Conservation (phyloP, 805 yeast genomes). For the Candida insectorum region DNA sequence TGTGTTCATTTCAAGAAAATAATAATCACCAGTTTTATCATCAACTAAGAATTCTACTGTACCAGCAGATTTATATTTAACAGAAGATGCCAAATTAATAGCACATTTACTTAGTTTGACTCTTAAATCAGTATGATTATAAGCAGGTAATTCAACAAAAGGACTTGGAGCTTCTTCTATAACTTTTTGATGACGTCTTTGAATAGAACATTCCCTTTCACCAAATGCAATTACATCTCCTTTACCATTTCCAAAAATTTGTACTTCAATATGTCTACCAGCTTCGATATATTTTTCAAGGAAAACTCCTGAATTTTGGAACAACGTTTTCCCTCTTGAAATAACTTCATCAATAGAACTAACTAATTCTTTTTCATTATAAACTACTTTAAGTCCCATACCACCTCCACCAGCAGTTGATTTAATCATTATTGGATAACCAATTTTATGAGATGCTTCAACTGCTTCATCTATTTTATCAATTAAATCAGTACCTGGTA, state of each 20-base stretch:
- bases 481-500: conserved; percentile 90
- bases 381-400: conserved; percentile 92
- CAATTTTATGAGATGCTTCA: conserved; percentile 65
- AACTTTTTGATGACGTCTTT: conserved; percentile 93
- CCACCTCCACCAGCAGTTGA: conserved; percentile 99
- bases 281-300: conserved; percentile 90
- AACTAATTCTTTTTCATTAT: conserved; percentile 71
- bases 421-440: conserved; percentile 91
- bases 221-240: conserved; percentile 93
- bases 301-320: conserved; percentile 96
- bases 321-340: conserved; percentile 88
- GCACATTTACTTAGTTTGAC: conserved; percentile 74
- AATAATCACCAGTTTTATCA: conserved; percentile 78
- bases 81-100: conserved; percentile 70
- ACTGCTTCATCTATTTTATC: conserved; percentile 69
- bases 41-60: conserved; percentile 96
- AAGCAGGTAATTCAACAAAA: conserved; percentile 38
- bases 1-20: conserved; percentile 93
- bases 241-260: conserved; percentile 91
- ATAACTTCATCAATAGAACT: conserved; percentile 83
- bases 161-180: conserved; percentile 98
- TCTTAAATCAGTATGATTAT: conserved; percentile 65
- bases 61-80: conserved; percentile 94
- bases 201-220: conserved; percentile 96
- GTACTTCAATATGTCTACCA: conserved; percentile 95